Percentiles rank a stretch among this genome's conserved stretches.
phyloP scores from a whole-genome alignment of 371 early-diverging fungal species.

The Circinella umbellata region DNA sequence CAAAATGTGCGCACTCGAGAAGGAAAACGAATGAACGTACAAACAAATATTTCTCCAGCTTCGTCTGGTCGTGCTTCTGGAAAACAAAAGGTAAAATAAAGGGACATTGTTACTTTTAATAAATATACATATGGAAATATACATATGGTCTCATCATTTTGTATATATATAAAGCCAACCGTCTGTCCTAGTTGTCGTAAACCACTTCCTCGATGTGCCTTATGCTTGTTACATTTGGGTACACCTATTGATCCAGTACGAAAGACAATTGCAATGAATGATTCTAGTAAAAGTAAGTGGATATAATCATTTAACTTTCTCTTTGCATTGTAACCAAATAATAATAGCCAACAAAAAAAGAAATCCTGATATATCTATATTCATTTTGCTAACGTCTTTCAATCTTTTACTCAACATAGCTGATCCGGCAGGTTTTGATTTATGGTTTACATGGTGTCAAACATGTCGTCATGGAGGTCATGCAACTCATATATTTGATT shows the following conservation, averaged over 20 bases:
- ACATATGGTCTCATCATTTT: neutral
- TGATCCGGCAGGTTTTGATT: conserved; percentile 74
- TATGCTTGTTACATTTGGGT: conserved; percentile 90
- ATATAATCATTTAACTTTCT: no score
- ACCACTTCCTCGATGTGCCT: conserved; percentile 90
- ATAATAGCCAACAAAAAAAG: no score
- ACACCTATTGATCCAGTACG: conserved; percentile 67
- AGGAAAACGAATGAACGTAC: conserved; percentile 61
- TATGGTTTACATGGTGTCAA: conserved; percentile 99
- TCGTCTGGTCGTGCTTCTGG: conserved; percentile 41
- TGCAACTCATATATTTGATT: conserved; percentile 83
- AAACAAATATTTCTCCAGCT: conserved; percentile 40
- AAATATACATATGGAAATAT: neutral
- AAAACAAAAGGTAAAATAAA: conserved; percentile 47
- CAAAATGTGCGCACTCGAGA: conserved; percentile 62
- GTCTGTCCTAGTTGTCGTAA: conserved; percentile 87
- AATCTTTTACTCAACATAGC: conserved; percentile 13
- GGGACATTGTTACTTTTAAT: neutral
- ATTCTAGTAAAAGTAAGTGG: conserved; percentile 40
- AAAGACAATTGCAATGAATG: conserved; percentile 49
- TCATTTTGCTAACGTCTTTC: no score
- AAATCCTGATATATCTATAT: no score
- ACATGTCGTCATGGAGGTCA: conserved; percentile 97
- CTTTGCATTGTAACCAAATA: no score
- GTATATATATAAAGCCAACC: conserved; percentile 50